Base-by-base conservation (phyloP, 805 yeast genomes). In the Pichia nakasei region DNA sequence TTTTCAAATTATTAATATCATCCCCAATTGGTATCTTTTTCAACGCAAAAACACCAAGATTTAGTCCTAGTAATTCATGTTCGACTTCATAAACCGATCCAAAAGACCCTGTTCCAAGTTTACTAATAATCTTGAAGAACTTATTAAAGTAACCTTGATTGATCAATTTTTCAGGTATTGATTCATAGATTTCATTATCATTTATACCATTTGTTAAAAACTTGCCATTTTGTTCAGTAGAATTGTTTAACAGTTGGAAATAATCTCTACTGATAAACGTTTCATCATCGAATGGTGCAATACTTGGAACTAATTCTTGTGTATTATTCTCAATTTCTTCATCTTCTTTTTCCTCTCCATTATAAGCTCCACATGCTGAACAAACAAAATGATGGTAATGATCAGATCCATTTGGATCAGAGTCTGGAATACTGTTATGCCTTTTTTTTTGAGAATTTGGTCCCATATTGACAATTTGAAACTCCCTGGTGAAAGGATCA, bases 11-110 rank as follows among this genome's bases (percentile, higher is more conserved):
- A n/a, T 66, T 68, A 43, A 78, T 70, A 52, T 84, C 80, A 54
- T 84, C 76, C 0, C 96, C 96, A 37, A 88, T 82, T 8, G 91
- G 82, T 8, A 88, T 84, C 54, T 87, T 80, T 55, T 88, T 88
- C 45, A 88, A 68, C 0, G 96, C 96, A 69, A 84, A 88, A 0
- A 75, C 66, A 0, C 96, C 96, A 27, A 88, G 57, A 21, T 80
- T 73, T 29, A 80, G 70, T 12, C 80, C 80, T 47, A 84, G 81
- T 32, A 89, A 64, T n/a, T 73, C 70, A 59, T 88, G 96, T 45
- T 80, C 86, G 6, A 88, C 96, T 56, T 86, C 78, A 55, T 75
- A 82, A 9, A 88, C 96, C 22, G 82, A 76, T 0, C 95, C 95
- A 52, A 86, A 77, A 5, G 95, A 84, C 0, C 96, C 96, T 31